Conservation (phyloP, 2,329 filamentous ascomycete genomes). For the Talaromyces sp. region DNA sequence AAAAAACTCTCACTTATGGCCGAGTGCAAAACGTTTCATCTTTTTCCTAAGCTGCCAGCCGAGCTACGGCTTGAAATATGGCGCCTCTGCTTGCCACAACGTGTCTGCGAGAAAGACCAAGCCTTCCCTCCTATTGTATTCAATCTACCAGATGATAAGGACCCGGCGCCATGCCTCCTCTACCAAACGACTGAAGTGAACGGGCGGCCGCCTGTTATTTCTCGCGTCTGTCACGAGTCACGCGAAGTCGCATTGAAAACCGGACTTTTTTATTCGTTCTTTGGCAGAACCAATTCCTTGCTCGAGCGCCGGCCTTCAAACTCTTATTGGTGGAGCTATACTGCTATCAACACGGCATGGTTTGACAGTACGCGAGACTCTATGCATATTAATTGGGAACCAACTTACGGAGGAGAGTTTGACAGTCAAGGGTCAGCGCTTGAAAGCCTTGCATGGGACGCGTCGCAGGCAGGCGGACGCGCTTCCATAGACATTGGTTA, state of each 20-base stretch:
- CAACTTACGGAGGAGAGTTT: neutral
- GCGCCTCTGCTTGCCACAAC: slow-evolving; percentile 3
- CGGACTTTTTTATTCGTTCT: neutral
- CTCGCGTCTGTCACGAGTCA: slow-evolving; percentile 4
- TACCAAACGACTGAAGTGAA: neutral
- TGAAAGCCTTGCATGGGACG: slow-evolving; percentile 1
- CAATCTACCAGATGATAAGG: neutral
- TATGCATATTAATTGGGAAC: slow-evolving; percentile 1
- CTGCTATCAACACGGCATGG: neutral
- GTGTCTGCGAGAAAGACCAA: neutral
- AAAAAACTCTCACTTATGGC: neutral
- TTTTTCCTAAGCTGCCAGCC: slow-evolving; percentile 1
- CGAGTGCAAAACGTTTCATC: neutral
- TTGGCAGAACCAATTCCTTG: neutral
- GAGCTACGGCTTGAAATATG: slow-evolving; percentile 3
- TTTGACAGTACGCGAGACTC: slow-evolving; percentile 1
- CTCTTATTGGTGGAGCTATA: neutral
- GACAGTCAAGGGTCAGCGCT: neutral
- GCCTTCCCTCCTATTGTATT: neutral
- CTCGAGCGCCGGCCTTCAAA: neutral
- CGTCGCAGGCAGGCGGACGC: neutral
- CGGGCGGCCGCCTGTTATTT: slow-evolving; percentile 1
- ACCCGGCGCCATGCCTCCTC: neutral
- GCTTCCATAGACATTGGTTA: neutral
- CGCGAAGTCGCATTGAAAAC: neutral